phyloP scores from a whole-genome alignment of 176 grass and related monocot genomes.

The Cocos nucifera region DNA sequence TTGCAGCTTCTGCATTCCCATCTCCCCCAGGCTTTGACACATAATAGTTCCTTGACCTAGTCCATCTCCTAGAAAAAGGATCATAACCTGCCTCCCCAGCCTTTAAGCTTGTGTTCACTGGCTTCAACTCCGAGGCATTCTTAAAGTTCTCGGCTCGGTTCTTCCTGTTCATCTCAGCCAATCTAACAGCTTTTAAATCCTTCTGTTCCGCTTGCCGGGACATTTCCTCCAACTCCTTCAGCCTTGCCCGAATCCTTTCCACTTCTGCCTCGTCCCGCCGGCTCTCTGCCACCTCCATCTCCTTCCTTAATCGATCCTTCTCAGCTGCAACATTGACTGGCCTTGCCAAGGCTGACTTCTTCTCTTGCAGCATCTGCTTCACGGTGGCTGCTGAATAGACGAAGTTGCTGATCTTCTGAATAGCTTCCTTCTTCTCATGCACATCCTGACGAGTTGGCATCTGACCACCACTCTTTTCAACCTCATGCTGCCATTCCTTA shows the following conservation, averaged over 20 bases:
- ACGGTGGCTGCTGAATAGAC: conserved; percentile 79
- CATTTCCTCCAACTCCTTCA: conserved; percentile 54
- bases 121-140: conserved; percentile 87
- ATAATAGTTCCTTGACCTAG: conserved; percentile 85
- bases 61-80: conserved; percentile 97
- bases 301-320: conserved; percentile 78
- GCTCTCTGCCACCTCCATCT: conserved; percentile 57
- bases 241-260: conserved; percentile 50
- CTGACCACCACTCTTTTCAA: conserved; percentile 45
- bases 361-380: conserved; percentile 53
- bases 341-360: conserved; percentile 71
- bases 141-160: conserved; percentile 92
- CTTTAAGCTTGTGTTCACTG: conserved; percentile 69
- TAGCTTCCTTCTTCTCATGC: conserved; percentile 77
- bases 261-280: conserved; percentile 48
- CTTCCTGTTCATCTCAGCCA: conserved; percentile 93
- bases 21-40: conserved; percentile 44
- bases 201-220: conserved; percentile 27
- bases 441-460: conserved; percentile 83
- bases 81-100: conserved; percentile 95
- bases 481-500: conserved; percentile 76
- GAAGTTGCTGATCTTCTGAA: conserved; percentile 48
- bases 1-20: conserved; percentile 26
- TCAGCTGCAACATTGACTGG: conserved; percentile 91
- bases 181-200: conserved; percentile 69